phyloP scores from a whole-genome alignment of 148 eudicot species.

The Cornus suecica region DNA sequence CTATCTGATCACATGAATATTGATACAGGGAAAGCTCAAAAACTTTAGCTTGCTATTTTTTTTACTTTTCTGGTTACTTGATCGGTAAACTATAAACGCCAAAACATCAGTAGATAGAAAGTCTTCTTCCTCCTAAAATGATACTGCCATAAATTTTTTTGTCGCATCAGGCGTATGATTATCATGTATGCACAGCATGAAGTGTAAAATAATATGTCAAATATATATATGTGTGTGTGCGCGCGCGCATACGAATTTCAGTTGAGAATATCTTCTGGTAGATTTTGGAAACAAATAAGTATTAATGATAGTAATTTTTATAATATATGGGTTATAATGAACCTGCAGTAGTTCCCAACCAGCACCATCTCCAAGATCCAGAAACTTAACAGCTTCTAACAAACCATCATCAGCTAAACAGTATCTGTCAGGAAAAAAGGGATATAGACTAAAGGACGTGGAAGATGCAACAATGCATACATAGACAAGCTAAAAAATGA shows the following conservation, averaged over 20 bases:
- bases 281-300: background rate
- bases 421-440: slow-evolving; percentile 47
- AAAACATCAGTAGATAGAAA: background rate
- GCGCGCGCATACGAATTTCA: no score
- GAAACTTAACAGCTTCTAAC: slow-evolving; percentile 81
- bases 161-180: background rate
- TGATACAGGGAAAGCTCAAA: background rate
- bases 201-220: no score
- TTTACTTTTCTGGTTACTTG: background rate
- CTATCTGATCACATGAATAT: background rate
- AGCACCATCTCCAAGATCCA: slow-evolving; percentile 86
- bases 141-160: no score
- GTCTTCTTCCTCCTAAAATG: no score
- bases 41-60: background rate
- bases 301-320: background rate
- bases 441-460: background rate
- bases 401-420: slow-evolving; percentile 91
- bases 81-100: background rate
- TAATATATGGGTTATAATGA: background rate
- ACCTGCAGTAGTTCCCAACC: slow-evolving; percentile 99
- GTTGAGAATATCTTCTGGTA: no score
- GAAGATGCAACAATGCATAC: background rate
- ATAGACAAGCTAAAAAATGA: background rate
- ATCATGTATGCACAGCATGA: background rate
- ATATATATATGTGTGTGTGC: no score